Evolutionary conservation across 495 filamentous ascomycete genomes (phyloP), one percentile per base, ranked within the genome.

Genomic region (Hyaloscypha finlandica): DNA sequence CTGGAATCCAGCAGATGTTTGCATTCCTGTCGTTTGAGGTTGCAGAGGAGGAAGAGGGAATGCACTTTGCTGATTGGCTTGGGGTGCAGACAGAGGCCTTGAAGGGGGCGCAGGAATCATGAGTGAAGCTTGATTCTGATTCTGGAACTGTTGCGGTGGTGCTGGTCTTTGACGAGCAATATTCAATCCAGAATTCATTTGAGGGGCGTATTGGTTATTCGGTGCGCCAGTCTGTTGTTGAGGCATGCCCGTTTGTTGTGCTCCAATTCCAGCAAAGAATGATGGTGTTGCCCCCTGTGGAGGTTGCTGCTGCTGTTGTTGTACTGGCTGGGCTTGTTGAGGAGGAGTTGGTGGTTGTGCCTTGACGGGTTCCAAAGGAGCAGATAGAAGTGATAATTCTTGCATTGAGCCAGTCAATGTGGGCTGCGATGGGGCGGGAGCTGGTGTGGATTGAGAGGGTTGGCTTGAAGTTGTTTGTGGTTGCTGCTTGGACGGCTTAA

Each of bases 21-120:
- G 76, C 59, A 87, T 80, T 9, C 95, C 95, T 0, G 95, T 98
- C 74, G 93, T 82, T 75, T 97, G 93, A 30, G 93, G 90, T 71
- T 95, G 91, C 69, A 97, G 76, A 58, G 91, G 88, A 33, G 89
- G 82, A 20, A 82, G 79, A 8, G 86, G 85, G 73, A 96, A 94
- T 3, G 82, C 82, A 74, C 81, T 93, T 59, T 87, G 88, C 69
- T 91, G 91, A 61, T 88, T 87, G 39, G 92, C 90, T 74, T 94
- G 92, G 29, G 95, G 95, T 11, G 94, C 96, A 20, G 94, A 97
- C 6, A 95, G 82, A 2, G 95, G 91, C 59, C 95, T 85, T 56
- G 85, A 86, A 35, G 94, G 94, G 29, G 93, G 94, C 53, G 93
- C 92, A 32, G 93, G 89, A 35, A 70, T 70, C 65, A 92, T 85